phyloP scores from a whole-genome alignment of 768 basidiomycete genomes.

The Austroboletus eburneus region DNA sequence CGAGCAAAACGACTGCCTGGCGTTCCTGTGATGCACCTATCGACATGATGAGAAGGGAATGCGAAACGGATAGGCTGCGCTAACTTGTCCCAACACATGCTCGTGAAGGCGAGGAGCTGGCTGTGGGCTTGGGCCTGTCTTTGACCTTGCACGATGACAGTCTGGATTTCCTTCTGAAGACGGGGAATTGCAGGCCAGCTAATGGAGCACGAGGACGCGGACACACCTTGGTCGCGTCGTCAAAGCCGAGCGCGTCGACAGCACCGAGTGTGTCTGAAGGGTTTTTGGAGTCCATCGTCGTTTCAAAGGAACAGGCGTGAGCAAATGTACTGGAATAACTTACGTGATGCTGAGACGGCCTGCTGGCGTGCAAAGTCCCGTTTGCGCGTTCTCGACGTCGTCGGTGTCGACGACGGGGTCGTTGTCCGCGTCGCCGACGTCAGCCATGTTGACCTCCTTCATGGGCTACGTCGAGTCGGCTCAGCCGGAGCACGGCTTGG shows the following conservation, averaged over 20 bases:
- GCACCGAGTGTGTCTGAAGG: slow-evolving; percentile 20
- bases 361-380: neutral
- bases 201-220: neutral
- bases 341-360: slow-evolving; percentile 13
- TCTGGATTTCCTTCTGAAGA: slow-evolving; percentile 72
- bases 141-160: slow-evolving; percentile 74
- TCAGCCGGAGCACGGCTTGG: slow-evolving; percentile 7
- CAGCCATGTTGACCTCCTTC: slow-evolving; percentile 1
- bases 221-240: slow-evolving; percentile 71
- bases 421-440: slow-evolving; percentile 4
- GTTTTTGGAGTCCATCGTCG: slow-evolving; percentile 23
- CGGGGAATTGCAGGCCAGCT: slow-evolving; percentile 1
- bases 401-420: slow-evolving; percentile 5
- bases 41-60: slow-evolving; percentile 8
- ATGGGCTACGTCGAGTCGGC: neutral
- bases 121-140: slow-evolving; percentile 79
- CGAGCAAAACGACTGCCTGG: slow-evolving; percentile 77
- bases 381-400: slow-evolving; percentile 4
- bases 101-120: slow-evolving; percentile 73
- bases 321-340: slow-evolving; percentile 16
- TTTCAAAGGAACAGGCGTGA: slow-evolving; percentile 13
- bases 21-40: slow-evolving; percentile 76
- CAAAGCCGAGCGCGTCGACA: slow-evolving; percentile 49
- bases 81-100: slow-evolving; percentile 91
- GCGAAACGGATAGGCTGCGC: slow-evolving; percentile 21